Evolutionary conservation across 2,329 filamentous ascomycete genomes (phyloP), one percentile per base, ranked within the genome.

Genomic region (Pseudogymnoascus sp.): DNA sequence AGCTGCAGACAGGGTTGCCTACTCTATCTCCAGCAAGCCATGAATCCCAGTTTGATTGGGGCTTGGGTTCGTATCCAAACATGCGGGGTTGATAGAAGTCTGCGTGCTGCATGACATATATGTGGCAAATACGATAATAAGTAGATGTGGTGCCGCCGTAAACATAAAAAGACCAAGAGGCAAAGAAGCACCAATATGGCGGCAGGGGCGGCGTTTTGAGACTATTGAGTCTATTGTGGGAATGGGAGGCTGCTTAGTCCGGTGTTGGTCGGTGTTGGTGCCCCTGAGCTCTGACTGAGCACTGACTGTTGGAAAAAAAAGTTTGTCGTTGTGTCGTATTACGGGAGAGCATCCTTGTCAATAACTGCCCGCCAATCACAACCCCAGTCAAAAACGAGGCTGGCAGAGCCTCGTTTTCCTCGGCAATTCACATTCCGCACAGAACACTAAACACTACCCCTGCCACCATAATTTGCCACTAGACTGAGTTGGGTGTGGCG

Each of bases 321-420:
- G 26, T 6, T 3, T 26, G 21, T 14, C 5, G 42, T 47, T 2
- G 21, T 47, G 42, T 47, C 21, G 21, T 47, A 26, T 26, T 47
- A 26, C 14, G 44, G 13, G 24, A 50, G 44, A 29, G 2, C 44
- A 50, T 50, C 44, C 44, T 10, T 50, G 44, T 29, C 44, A 50
- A 50, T 14, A 50, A 50, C n/a, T 29, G 6, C 44, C 44, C 44
- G 2, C 44, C 21, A 50, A 50, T 50, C 6, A 29, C 1, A 50
- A 50, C 44, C 44, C 44, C 14, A 24, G 44, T 50, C 24, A 50
- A 2, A n/a, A 14, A 14, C 44, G 44, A 50, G 44, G 44, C 44
- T 50, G 44, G 44, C 44, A 50, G 44, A 50, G 44, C 44, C 44
- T 50, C 44, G 44, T 50, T 50, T 29, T 50, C 44, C 44, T 50